A percentile compares a stretch with the other conserved stretches of the same genome.
Evolutionary conservation across 805 yeast genomes (phyloP).

Genomic region (Suhomyces kilbournensis): DNA sequence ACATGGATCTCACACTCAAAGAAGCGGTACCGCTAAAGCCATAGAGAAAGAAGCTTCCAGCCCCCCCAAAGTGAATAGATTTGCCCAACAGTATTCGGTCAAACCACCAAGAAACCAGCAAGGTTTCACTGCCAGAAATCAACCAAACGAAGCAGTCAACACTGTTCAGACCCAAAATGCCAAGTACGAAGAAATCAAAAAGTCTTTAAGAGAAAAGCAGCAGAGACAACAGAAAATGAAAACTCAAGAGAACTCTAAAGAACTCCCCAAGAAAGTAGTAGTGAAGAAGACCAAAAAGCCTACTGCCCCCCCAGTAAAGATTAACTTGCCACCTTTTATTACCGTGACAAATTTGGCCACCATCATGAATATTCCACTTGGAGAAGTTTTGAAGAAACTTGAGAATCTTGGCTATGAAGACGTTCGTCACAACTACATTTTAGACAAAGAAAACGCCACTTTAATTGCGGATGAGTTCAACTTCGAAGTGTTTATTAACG

Average conservation of each 20-base stretch:
- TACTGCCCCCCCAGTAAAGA: conserved; percentile 20
- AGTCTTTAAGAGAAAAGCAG: conserved; percentile 15
- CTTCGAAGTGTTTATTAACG: conserved; percentile 57
- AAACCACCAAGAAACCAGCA: background rate
- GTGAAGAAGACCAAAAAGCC: conserved; percentile 7
- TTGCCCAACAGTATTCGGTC: conserved; percentile 25
- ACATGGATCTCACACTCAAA: background rate
- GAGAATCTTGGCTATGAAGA: conserved; percentile 69
- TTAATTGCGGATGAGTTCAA: conserved; percentile 89
- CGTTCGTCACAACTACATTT: conserved; percentile 68
- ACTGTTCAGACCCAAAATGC: background rate
- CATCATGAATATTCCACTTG: conserved; percentile 62
- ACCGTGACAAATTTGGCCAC: conserved; percentile 79
- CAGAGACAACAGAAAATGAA: conserved; percentile 7
- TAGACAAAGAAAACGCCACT: conserved; percentile 83
- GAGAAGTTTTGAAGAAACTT: conserved; percentile 56
- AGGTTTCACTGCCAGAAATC: background rate
- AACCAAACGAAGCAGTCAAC: background rate
- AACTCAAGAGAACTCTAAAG: background rate
- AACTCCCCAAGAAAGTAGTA: background rate
- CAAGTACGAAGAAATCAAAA: conserved; percentile 16
- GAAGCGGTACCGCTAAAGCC: background rate
- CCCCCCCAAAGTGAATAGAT: conserved; percentile 27
- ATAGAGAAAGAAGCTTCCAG: background rate
- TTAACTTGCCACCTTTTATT: conserved; percentile 69